Base-by-base conservation (phyloP, 2,329 filamentous ascomycete genomes). In the Clonostachys rhizophaga region DNA sequence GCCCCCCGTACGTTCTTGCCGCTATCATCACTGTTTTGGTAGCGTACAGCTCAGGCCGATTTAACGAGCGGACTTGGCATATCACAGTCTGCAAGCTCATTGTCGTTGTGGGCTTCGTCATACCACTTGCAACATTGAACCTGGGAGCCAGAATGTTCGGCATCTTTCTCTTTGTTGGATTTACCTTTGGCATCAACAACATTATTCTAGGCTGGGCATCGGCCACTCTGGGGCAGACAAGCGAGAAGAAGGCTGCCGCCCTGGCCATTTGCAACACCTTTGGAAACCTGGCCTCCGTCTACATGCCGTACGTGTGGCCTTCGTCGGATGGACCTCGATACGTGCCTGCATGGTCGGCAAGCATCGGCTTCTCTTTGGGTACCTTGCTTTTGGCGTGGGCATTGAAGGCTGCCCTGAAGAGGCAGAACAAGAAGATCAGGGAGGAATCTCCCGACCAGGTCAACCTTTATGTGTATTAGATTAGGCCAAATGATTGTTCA, bases 61-160 rank as follows among this genome's bases (percentile, higher is more conserved):
- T 86, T 0, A 70, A 79, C 6, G 75, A 80, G 52, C 81, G 92
- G 40, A 91, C 90, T 1, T 65, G 89, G 33, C 94, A 87, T 75
- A 96, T 96, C 59, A 88, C 96, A 30, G 50, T 61, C 14, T 77
- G 86, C 18, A 86, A 87, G 0, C 46, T 87, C 0, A 57, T 96
- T 4, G 90, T 85, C 9, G 84, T 95, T 13, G 66, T 72, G 0
- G 92, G 91, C 0, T 96, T 96, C 61, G 63, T 75, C 37, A 91
- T 96, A 84, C 75, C 58, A 3, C 55, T 54, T 9, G 46, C 54
- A 2, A 61, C 61, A 1, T 37, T 58, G 4, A 59, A 63, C 42
- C 52, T 53, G 1, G 52, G 53, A 4, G 59, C 57, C 0, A 52
- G 62, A 6, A 64, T 65, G 33, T 48, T 58, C 6, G 55, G 56